Base-by-base conservation (phyloP, 1,284 basidiomycete species). In the Apiotrichum brassicae region DNA sequence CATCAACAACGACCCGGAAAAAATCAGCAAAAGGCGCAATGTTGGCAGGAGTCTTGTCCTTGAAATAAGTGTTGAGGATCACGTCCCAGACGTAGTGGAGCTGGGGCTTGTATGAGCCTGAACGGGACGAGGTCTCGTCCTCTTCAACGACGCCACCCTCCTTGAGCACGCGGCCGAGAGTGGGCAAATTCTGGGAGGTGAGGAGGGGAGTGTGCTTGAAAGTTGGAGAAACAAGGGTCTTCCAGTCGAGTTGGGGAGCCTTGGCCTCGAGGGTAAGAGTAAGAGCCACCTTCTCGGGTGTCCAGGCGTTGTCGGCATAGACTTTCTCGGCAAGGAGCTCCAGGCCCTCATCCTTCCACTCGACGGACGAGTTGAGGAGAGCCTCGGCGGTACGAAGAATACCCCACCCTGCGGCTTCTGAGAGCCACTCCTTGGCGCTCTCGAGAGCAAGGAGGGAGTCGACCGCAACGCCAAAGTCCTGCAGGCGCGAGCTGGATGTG, bases 61-160 rank as follows among this genome's bases (percentile, higher is more conserved):
- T 77, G 46, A 94, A 80, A 55, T 91, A 82, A 43, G 78, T 77
- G 57, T 89, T 85, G 33, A 97, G 75, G 50, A 97, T 81, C 49
- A 83, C 74, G 59, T 85, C 82, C 94, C 94, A 97, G 23, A 86
- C 87, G 66, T 88, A 93, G 66, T 97, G 94, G 26, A 93, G 77
- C 63, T 93, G 85, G 46, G 92, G 83, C 65, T 88, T 93, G 88
- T 89, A 95, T 1, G 80, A 77, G 16, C 85, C 84, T 1, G 61
- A 58, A 14, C 43, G 50, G 28, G 51, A 38, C 3, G 60, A 50
- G 3, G 55, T 61, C 20, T 63, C 61, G 20, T 71, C 68, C 22
- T 70, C 70, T 43, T 67, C 67, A 32, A 64, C 65, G 14, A 59
- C 56, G 13, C 65, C 65, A 36, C 61, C 61, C 57, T 68, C 70